phyloP scores from a whole-genome alignment of 345 rosid species.

The Linum usitatissimum region DNA sequence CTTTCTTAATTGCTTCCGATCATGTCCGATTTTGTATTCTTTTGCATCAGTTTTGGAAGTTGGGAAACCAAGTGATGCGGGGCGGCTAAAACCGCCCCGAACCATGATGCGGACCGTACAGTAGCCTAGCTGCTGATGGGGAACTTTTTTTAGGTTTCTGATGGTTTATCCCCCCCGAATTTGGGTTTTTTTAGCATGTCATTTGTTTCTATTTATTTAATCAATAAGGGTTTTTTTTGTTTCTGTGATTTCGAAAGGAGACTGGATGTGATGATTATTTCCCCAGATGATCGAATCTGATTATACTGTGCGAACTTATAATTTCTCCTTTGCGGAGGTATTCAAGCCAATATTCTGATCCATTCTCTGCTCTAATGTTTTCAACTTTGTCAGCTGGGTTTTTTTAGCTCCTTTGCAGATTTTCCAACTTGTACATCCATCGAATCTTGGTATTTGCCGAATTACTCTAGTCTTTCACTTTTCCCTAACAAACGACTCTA shows the following conservation, averaged over 20 bases:
- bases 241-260: too few relatives aligned
- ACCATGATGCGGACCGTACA: constrained; percentile 64
- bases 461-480: background rate
- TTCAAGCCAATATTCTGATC: background rate
- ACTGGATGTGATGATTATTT: background rate
- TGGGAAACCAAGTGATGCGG: constrained; percentile 33
- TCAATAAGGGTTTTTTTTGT: background rate
- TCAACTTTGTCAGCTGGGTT: background rate
- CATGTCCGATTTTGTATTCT: too few relatives aligned
- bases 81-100: constrained; percentile 17
- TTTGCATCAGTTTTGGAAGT: too few relatives aligned
- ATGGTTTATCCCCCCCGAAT: constrained; percentile 24
- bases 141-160: constrained; percentile 41
- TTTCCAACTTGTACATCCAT: too few relatives aligned
- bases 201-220: background rate
- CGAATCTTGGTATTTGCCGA: too few relatives aligned
- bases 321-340: background rate
- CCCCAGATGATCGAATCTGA: background rate
- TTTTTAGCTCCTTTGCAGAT: too few relatives aligned
- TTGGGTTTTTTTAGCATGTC: background rate
- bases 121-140: constrained; percentile 31
- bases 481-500: too few relatives aligned
- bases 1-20: too few relatives aligned
- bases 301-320: background rate
- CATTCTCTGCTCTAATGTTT: background rate